Evolutionary conservation across 441 rosid species (phyloP), one percentile per base, ranked within the genome.

Genomic region (Euphorbia celastroides): DNA sequence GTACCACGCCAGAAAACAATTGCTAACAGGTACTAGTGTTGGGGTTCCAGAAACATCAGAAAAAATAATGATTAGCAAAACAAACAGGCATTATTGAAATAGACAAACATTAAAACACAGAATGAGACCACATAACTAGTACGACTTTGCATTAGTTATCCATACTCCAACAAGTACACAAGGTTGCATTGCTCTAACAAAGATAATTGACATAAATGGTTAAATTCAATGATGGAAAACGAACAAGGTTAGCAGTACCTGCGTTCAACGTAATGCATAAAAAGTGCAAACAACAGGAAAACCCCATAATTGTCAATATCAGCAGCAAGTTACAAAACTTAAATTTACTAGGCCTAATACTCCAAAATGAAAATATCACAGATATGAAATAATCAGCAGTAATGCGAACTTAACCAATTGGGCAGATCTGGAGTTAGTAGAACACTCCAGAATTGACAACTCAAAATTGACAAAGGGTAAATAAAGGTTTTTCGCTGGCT

Each of bases 191-290:
- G 23, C 5, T 52, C 50, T 20, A 22, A 31, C 64, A 42, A 52
- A 70, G 71, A 66, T 56, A 62, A n/a, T 38, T 42, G 36, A 59
- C 7, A 25, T 17, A 70, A 28, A 44, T 54, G 38, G 26, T 16
- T 14, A 52, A 65, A 20, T 32, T 13, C 13, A 54, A 65, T 51
- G 9, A 54, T 19, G 27, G 36, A 60, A 14, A 36, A 36, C 27
- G 20, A 20, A 64, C 34, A 25, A 14, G 17, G 19, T 26, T 6
- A 36, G 3, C 52, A 38, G 16, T 11, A 52, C 63, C 22, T 16
- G 42, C 52, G 31, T 62, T 52, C 54, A 51, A 44, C 36, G 54
- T 10, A 55, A 51, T 13, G 59, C 25, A 48, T 11, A 64, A 32
- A 65, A 22, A n/a, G n/a, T n/a, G n/a, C 54, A 41, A 19, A 64